A percentile compares a stretch with the other conserved stretches of the same genome.
Evolutionary conservation across 2,329 filamentous ascomycete genomes (phyloP).

Genomic region (Ophidiomyces ophidiicola): DNA sequence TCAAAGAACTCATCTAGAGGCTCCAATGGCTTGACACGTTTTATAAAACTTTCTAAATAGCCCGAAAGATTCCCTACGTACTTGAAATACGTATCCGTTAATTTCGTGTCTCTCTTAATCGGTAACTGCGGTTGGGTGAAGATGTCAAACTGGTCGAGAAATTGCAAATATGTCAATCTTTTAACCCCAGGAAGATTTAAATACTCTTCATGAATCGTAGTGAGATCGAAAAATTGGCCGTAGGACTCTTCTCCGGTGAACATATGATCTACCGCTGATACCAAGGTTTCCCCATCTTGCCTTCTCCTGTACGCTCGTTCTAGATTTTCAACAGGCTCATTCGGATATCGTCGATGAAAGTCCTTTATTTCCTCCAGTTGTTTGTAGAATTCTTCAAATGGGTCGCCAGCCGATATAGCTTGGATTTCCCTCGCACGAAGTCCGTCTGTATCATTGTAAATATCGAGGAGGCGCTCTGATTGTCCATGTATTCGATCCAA

Average conservation of each 20-base stretch:
- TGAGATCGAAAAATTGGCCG: conserved; percentile 85
- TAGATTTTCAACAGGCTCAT: conserved; percentile 88
- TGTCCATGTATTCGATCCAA: conserved; percentile 79
- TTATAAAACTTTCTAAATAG: conserved; percentile 82
- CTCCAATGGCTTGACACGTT: conserved; percentile 71
- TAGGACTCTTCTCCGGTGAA: conserved; percentile 94
- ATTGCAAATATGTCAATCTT: conserved; percentile 79
- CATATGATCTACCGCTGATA: conserved; percentile 69
- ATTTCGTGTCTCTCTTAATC: conserved; percentile 68
- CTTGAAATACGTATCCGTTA: conserved; percentile 83
- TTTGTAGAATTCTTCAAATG: conserved; percentile 83
- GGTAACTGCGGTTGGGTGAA: conserved; percentile 63
- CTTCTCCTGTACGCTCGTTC: conserved; percentile 79
- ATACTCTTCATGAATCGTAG: conserved; percentile 70
- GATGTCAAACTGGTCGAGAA: conserved; percentile 78
- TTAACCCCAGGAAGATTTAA: conserved; percentile 81
- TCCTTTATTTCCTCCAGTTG: conserved; percentile 69
- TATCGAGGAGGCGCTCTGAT: conserved; percentile 63
- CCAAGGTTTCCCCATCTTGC: conserved; percentile 49
- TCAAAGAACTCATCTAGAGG: conserved; percentile 67
- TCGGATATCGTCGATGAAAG: conserved; percentile 82
- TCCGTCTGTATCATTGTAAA: conserved; percentile 71
- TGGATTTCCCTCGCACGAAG: conserved; percentile 68
- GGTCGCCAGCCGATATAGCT: conserved; percentile 68
- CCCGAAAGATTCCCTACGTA: conserved; percentile 69